A percentile compares a stretch with the other conserved stretches of the same genome.
These are phyloP conservation scores for Heimioporus sp. DNA, from an alignment of 768 basidiomycete species.

Conservation along the genomic window DNA sequence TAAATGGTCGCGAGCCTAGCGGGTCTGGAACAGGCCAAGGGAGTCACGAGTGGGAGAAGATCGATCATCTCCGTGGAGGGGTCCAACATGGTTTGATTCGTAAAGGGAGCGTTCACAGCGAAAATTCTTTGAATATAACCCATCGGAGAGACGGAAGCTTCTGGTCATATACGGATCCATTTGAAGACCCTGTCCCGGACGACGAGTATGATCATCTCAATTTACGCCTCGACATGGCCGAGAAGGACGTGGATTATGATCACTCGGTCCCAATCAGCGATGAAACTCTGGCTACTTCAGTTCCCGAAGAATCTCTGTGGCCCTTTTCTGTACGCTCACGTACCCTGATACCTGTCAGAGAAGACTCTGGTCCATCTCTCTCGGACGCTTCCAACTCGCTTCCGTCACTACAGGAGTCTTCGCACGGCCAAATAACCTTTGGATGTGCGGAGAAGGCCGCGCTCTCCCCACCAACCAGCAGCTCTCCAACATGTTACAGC, in stretches of 20 bases:
- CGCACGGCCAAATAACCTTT: slow-evolving; percentile 21
- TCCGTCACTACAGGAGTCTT: slow-evolving; percentile 23
- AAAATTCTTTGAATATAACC: slow-evolving; percentile 5
- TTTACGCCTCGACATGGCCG: slow-evolving; percentile 8
- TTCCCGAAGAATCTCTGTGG: slow-evolving; percentile 9
- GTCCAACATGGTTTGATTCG: slow-evolving; percentile 21
- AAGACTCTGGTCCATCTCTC: slow-evolving; percentile 24
- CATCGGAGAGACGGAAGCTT: slow-evolving; percentile 13
- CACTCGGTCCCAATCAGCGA: slow-evolving; percentile 7
- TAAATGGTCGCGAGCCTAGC: slow-evolving; percentile 30
- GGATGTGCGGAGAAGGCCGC: slow-evolving; percentile 27
- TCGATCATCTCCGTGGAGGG: slow-evolving; percentile 7
- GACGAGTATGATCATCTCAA: slow-evolving; percentile 16
- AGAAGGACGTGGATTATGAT: slow-evolving; percentile 22
- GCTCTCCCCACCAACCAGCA: slow-evolving; percentile 6
- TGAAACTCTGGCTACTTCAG: slow-evolving; percentile 9
- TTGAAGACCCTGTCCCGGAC: slow-evolving; percentile 28
- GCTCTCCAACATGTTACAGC: slow-evolving; percentile 21
- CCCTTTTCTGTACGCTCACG: slow-evolving; percentile 22
- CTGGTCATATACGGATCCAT: slow-evolving; percentile 48
- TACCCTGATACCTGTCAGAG: slow-evolving; percentile 33
- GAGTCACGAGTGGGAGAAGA: slow-evolving; percentile 21
- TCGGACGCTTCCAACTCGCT: slow-evolving; percentile 24
- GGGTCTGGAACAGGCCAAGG: slow-evolving; percentile 16
- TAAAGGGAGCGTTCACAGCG: slow-evolving; percentile 11